Evolutionary conservation across 1,284 basidiomycete genomes (phyloP).

Genomic region (Marasmius sp.): DNA sequence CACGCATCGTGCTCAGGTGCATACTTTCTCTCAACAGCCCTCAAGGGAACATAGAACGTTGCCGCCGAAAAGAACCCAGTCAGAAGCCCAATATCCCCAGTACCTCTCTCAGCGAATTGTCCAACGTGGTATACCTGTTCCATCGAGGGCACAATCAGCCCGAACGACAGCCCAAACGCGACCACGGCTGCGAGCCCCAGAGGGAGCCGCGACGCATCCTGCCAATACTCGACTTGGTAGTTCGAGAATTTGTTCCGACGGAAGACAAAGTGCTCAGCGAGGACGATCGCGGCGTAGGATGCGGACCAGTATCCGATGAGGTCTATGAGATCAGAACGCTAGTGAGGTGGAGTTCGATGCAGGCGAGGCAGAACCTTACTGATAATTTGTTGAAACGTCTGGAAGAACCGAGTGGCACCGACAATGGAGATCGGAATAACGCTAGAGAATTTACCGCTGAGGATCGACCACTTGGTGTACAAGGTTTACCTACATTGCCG

Average conservation of each 20-base stretch:
- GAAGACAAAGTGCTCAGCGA: conserved; percentile 60
- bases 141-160: conserved; percentile 57
- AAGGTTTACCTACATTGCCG: conserved; percentile 54
- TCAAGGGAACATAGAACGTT: conserved; percentile 34
- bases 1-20: not conserved
- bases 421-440: conserved; percentile 60
- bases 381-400: conserved; percentile 55
- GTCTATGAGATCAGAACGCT: conserved; percentile 20
- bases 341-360: conserved; percentile 9
- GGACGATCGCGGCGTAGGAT: conserved; percentile 51
- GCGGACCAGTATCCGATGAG: conserved; percentile 64
- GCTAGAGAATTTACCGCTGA: conserved; percentile 28
- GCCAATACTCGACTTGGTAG: conserved; percentile 43
- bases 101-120: conserved; percentile 35
- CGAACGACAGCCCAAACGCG: conserved; percentile 47
- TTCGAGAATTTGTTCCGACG: conserved; percentile 29
- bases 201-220: conserved; percentile 39
- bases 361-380: conserved; percentile 31
- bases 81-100: conserved; percentile 59
- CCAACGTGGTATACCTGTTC: conserved; percentile 56
- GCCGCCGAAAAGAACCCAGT: conserved; percentile 44
- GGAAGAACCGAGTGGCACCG: conserved; percentile 58
- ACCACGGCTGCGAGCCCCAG: conserved; percentile 45
- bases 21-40: conserved; percentile 37
- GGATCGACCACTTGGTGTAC: not conserved